phyloP scores from a whole-genome alignment of 805 yeast genomes.

The Lipomyces oligophaga region DNA sequence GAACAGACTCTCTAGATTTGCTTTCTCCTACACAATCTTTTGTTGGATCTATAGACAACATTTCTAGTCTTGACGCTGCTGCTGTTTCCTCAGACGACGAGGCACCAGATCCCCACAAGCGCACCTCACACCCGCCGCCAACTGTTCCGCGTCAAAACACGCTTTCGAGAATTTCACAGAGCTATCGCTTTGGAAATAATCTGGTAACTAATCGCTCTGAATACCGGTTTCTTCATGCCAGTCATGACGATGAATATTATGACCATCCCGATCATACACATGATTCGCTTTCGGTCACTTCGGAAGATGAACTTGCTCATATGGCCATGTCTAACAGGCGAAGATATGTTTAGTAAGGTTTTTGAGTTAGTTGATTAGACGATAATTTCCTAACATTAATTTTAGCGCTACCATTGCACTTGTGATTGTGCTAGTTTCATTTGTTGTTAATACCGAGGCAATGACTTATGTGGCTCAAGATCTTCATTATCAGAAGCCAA shows the following conservation, averaged over 20 bases:
- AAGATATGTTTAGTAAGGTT: constrained; percentile 27
- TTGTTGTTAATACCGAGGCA: constrained; percentile 76
- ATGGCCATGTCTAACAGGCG: constrained; percentile 12
- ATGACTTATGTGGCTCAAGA: constrained; percentile 63
- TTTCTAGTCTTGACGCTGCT: constrained; percentile 16
- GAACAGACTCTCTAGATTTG: constrained; percentile 26
- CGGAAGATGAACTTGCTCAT: constrained; percentile 9
- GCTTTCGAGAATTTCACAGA: background rate
- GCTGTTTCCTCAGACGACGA: constrained; percentile 21
- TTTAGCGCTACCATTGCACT: constrained; percentile 45
- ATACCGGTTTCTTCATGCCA: constrained; percentile 24
- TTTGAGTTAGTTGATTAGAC: background rate
- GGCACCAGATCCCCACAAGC: background rate
- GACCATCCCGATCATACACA: constrained; percentile 5
- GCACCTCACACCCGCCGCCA: too few relatives aligned
- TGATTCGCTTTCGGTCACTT: constrained; percentile 2
- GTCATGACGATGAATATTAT: constrained; percentile 4
- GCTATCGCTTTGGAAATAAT: constrained; percentile 17
- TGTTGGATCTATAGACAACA: constrained; percentile 20
- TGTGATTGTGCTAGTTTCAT: constrained; percentile 50
- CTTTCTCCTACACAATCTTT: constrained; percentile 27
- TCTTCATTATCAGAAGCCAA: constrained; percentile 62
- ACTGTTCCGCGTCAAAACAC: background rate
- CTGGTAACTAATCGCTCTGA: constrained; percentile 24
- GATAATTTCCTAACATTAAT: background rate